A percentile compares a stretch with the other conserved stretches of the same genome.
These are phyloP conservation scores for Tolypocladium pustulatum DNA, from an alignment of 2,329 filamentous ascomycete species.

Conservation along the genomic window DNA sequence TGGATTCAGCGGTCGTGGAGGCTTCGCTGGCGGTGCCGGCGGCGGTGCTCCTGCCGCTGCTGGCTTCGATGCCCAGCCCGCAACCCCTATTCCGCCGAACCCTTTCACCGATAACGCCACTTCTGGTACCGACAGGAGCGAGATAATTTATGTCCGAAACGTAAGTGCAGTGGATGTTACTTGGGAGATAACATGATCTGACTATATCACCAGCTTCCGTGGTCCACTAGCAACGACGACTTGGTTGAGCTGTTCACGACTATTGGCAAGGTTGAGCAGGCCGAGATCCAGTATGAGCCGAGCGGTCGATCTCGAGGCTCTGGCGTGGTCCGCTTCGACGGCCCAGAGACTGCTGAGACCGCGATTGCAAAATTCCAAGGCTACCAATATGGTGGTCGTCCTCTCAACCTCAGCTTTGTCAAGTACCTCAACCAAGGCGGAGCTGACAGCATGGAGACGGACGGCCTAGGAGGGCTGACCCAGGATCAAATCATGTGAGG, in stretches of 20 bases:
- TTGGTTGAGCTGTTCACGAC: conserved; percentile 93
- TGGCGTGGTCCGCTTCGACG: conserved; percentile 92
- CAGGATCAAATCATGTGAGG: conserved; percentile 96
- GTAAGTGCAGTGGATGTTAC: conserved; percentile 44
- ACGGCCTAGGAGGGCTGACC: conserved; percentile 66
- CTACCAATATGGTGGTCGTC: conserved; percentile 93
- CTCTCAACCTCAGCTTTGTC: conserved; percentile 85
- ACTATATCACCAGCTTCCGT: conserved; percentile 60
- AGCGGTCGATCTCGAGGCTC: conserved; percentile 92
- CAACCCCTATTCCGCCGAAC: conserved; percentile 55
- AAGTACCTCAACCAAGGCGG: conserved; percentile 71
- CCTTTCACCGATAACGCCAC: conserved; percentile 91
- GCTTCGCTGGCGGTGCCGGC: conserved; percentile 29
- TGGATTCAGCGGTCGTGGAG: conserved; percentile 39
- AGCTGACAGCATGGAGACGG: conserved; percentile 72
- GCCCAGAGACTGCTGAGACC: conserved; percentile 73
- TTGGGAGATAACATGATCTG: conserved; percentile 1
- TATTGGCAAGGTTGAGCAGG: conserved; percentile 94
- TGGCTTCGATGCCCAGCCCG: conserved; percentile 36
- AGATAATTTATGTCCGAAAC: conserved; percentile 92
- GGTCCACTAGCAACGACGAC: conserved; percentile 98
- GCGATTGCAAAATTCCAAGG: conserved; percentile 95
- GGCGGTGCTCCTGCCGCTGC: conserved; percentile 8
- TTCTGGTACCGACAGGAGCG: conserved; percentile 70
- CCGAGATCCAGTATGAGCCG: conserved; percentile 98